These are phyloP conservation scores for Tagetes patula DNA, from an alignment of 129 eudicot species.

Conservation along the genomic window DNA sequence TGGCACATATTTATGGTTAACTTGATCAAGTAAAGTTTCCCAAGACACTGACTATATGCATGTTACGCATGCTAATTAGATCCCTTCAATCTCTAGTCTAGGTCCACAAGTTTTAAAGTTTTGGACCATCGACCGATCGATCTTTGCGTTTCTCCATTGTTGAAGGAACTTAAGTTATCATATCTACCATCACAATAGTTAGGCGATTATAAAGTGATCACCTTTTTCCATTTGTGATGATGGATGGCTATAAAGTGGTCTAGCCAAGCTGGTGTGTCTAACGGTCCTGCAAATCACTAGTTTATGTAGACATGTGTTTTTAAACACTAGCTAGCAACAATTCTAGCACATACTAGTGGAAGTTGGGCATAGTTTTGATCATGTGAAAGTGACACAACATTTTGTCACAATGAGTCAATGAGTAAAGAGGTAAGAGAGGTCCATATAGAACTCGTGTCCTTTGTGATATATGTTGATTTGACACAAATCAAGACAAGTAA, in stretches of 20 bases:
- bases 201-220: constrained; percentile 22
- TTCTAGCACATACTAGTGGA: constrained; percentile 11
- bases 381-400: constrained; percentile 24
- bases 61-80: constrained; percentile 1
- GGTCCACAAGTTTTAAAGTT: constrained; percentile 10
- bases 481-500: not conserved
- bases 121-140: constrained; percentile 6
- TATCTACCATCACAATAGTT: constrained; percentile 17
- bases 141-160: not conserved
- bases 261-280: constrained; percentile 23
- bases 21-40: not conserved
- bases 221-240: constrained; percentile 19
- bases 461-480: no score
- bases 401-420: constrained; percentile 19
- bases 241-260: constrained; percentile 31
- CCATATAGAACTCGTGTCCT: not conserved
- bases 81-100: not conserved
- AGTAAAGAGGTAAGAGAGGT: not conserved
- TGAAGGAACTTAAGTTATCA: constrained; percentile 4
- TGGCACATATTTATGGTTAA: not conserved
- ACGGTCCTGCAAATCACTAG: constrained; percentile 3
- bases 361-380: constrained; percentile 23
- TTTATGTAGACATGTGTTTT: constrained; percentile 10
- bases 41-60: not conserved
- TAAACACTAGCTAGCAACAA: no score